A percentile compares a stretch with the other conserved stretches of the same genome.
Conservation (phyloP, 805 yeast species). For the Ogataea sp. region DNA sequence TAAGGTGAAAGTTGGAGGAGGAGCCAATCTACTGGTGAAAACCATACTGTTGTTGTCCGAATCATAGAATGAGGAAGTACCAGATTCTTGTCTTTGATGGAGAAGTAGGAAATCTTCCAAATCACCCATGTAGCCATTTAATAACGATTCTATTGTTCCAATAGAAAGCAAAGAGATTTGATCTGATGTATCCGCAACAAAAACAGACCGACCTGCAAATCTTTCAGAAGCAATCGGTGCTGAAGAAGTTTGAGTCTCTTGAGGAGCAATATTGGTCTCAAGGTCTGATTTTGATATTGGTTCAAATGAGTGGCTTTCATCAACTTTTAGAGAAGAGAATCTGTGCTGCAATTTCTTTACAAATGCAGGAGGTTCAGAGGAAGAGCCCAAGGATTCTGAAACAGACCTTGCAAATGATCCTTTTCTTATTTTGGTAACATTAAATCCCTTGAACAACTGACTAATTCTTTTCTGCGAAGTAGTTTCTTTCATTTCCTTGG, state of each 20-base stretch:
- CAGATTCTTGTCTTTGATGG: background rate
- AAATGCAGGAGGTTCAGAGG: background rate
- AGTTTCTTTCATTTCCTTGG: background rate
- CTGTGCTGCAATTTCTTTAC: constrained; percentile 1
- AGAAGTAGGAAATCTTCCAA: background rate
- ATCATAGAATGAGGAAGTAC: background rate
- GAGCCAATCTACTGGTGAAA: no score
- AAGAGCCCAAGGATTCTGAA: background rate
- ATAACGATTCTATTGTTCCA: background rate
- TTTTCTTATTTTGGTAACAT: background rate
- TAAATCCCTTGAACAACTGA: background rate
- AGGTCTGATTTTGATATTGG: background rate
- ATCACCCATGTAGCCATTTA: background rate
- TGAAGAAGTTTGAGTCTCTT: no score
- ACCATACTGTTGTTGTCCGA: no score
- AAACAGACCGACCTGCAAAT: no score
- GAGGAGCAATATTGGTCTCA: no score
- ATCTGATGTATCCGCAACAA: background rate
- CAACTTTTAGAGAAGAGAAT: background rate
- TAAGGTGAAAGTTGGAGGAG: background rate
- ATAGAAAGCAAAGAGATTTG: background rate
- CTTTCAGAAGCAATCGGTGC: no score
- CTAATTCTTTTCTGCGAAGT: background rate
- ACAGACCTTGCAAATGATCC: background rate
- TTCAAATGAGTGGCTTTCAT: background rate